Percentiles rank a stretch among this genome's conserved stretches.
These are phyloP conservation scores for Pichia kudriavzevii DNA, from an alignment of 1,139 yeast species.

Conservation along the genomic window DNA sequence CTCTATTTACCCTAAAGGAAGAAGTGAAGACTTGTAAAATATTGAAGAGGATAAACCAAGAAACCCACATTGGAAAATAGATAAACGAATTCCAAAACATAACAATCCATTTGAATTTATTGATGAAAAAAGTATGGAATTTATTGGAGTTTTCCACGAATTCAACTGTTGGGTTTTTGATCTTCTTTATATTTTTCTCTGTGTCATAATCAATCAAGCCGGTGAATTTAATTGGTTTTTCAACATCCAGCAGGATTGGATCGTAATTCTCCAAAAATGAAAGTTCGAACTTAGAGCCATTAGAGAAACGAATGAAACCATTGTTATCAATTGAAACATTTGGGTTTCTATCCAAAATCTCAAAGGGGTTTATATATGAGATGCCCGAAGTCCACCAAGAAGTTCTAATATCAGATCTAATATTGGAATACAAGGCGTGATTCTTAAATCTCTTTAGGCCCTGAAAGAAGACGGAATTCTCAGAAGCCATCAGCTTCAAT, in stretches of 20 bases:
- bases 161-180: not conserved
- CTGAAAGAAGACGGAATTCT: conserved; percentile 50
- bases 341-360: conserved; percentile 27
- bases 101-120: conserved; percentile 41
- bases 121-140: too few relatives aligned
- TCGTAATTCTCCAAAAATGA: conserved; percentile 43
- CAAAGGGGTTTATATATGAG: conserved; percentile 57
- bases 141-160: conserved; percentile 23
- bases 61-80: conserved; percentile 47
- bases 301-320: conserved; percentile 31
- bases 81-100: conserved; percentile 37
- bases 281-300: conserved; percentile 35
- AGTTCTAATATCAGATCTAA: conserved; percentile 71
- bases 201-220: conserved; percentile 19
- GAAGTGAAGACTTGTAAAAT: conserved; percentile 36
- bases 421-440: conserved; percentile 60
- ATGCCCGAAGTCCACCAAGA: conserved; percentile 79
- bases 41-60: conserved; percentile 41
- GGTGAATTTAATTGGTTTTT: conserved; percentile 30
- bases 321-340: conserved; percentile 21
- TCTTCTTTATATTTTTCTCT: conserved; percentile 18
- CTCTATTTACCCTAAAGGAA: conserved; percentile 25
- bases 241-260: conserved; percentile 46
- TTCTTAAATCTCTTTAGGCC: conserved; percentile 47
- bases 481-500: conserved; percentile 49